Evolutionary conservation across 805 yeast species (phyloP), one percentile per base, ranked within the genome.

Genomic region (Saturnispora sanitii): DNA sequence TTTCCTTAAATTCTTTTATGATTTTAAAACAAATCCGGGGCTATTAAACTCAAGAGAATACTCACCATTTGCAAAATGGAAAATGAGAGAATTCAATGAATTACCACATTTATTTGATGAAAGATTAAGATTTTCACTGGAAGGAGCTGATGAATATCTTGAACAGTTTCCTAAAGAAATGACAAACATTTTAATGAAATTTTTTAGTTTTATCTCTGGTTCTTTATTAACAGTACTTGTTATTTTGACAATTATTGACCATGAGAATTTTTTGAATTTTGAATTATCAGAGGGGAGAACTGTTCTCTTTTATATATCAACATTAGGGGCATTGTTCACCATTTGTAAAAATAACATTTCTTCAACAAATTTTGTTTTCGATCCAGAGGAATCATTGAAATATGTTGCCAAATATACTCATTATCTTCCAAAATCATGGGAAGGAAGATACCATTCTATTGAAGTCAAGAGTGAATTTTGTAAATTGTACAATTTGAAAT

Each of bases 21-120:
- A 90, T 59, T 87, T 83, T 57, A 83, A 84, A 55, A 75, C 83
- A 33, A 82, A 90, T 41, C 98, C 98, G 0, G 77, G 87, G 2
- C 67, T 86, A 9, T 68, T 92, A 41, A 81, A 86, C 5, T 70
- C 87, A 2, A 67, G 98, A 35, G 94, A 87, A 51, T 92, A 86
- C 55, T 85, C 97, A 0, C 96, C 96, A 0, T 75, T 75, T 60
- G 96, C 97, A 0, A 88, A 83, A 52, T 92, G 97, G 97, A 85
- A 81, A 56, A 72, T 92, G 53, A 67, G 99, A 42, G 99, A 92
- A 53, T 85, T 82, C 56, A 92, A 92, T 59, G 99, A 92, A 56
- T 67, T 92, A 7, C 85, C 85, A 33, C 98, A 92, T 59, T 69
- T 90, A 21, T 92, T 92, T 61, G 77, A 77, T 42, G 77, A 79